Evolutionary conservation across 768 basidiomycete species (phyloP), one percentile per base, ranked within the genome.

Genomic region (Solioccasus polychromus): DNA sequence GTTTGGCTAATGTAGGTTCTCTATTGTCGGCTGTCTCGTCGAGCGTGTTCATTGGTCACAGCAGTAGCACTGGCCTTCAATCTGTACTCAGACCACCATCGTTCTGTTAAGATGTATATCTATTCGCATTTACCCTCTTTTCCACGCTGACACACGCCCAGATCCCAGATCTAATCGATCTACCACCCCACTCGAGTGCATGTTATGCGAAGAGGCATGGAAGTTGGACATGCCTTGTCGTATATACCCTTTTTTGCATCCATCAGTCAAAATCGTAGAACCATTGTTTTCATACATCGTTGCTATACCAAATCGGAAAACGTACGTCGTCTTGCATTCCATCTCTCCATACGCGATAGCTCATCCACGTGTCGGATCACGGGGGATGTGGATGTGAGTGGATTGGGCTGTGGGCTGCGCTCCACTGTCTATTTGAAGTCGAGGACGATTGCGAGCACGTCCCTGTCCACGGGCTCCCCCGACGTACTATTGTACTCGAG

Each of bases 341-440:
- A 6, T 36, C 24, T 36, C 10, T 29, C 29, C 36, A 25, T 15
- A 19, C 5, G 1, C 3, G 26, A 35, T 15, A 36, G 24, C 22
- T 11, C 22, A 20, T 12, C 15, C 2, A 44, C 30, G 32, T 34
- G 32, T 4, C 32, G 35, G n/a, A 38, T 28, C 43, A 14, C 19
- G 19, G 41, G 25, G 18, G 24, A n/a, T n/a, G n/a, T n/a, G n/a
- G n/a, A n/a, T n/a, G n/a, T n/a, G n/a, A n/a, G n/a, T n/a, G n/a
- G n/a, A n/a, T n/a, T n/a, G n/a, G n/a, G n/a, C n/a, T n/a, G 15
- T 8, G 3, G 4, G 7, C 9, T 22, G 12, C 3, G n/a, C n/a
- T n/a, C n/a, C n/a, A n/a, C n/a, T n/a, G 18, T 32, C 28, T 45
- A 61, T 25, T 42, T 37, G 19, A 60, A 39, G 40, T 59, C 53